phyloP scores from a whole-genome alignment of 2,329 filamentous ascomycete genomes.

The Colletotrichum liriopes region DNA sequence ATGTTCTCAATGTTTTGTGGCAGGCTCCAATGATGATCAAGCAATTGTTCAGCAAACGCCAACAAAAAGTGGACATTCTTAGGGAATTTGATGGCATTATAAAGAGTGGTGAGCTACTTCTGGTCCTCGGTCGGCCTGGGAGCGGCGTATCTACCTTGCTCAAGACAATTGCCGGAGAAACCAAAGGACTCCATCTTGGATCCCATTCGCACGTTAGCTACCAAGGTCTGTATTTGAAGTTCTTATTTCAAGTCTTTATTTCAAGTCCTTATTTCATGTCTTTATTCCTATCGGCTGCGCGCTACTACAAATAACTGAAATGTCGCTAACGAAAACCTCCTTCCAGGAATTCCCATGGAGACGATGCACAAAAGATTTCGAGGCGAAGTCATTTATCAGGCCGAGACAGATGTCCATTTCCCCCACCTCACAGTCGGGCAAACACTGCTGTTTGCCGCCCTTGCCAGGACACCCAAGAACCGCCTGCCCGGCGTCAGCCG shows the following conservation, averaged over 20 bases:
- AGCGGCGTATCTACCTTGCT: constrained; percentile 71
- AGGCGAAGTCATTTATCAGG: constrained; percentile 75
- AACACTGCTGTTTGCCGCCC: constrained; percentile 75
- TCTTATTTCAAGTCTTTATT: no score
- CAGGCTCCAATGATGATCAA: constrained; percentile 44
- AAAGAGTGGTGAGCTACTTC: constrained; percentile 58
- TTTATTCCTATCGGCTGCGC: no score
- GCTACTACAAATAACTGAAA: no score
- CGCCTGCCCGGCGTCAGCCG: constrained; percentile 71
- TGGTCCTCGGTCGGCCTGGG: constrained; percentile 67
- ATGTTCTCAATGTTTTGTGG: constrained; percentile 50
- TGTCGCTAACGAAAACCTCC: no score
- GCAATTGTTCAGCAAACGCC: constrained; percentile 45
- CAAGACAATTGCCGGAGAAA: constrained; percentile 70
- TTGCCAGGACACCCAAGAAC: constrained; percentile 73
- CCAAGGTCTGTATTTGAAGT: constrained; percentile 56
- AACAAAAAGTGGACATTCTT: constrained; percentile 64
- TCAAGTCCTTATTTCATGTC: no score
- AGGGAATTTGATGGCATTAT: constrained; percentile 68
- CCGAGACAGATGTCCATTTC: constrained; percentile 76
- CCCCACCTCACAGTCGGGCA: constrained; percentile 76
- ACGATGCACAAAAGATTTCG: constrained; percentile 62
- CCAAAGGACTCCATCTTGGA: constrained; percentile 65
- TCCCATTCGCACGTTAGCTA: constrained; percentile 65
- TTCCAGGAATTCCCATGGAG: constrained; percentile 48